Conservation (phyloP, 805 yeast species). For the Pichia phayaonensis region DNA sequence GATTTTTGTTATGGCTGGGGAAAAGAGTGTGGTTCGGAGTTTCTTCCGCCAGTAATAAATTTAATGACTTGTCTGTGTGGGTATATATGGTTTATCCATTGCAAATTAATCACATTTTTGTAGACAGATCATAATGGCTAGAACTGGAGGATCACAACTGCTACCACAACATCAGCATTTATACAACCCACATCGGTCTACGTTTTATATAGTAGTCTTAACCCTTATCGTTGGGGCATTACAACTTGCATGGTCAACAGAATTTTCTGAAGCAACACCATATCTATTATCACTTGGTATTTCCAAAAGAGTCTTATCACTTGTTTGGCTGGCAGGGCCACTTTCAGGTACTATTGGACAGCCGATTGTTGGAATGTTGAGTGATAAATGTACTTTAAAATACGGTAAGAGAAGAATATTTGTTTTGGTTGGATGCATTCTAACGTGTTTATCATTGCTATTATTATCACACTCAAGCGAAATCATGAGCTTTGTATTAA, state of each 20-base stretch:
- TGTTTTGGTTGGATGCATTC: constrained; percentile 45
- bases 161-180: constrained; percentile 8
- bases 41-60: not conserved
- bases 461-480: constrained; percentile 39
- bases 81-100: no score
- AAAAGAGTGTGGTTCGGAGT: not conserved
- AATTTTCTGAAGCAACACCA: constrained; percentile 58
- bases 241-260: constrained; percentile 60
- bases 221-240: constrained; percentile 48
- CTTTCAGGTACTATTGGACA: constrained; percentile 56
- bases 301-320: constrained; percentile 45
- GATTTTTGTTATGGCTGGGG: not conserved
- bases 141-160: not conserved
- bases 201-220: constrained; percentile 35
- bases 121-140: not conserved
- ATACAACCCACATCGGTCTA: constrained; percentile 38
- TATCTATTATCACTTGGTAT: constrained; percentile 54
- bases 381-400: constrained; percentile 40
- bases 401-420: constrained; percentile 52
- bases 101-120: no score
- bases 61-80: not conserved
- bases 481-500: constrained; percentile 30
- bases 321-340: constrained; percentile 66
- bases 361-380: constrained; percentile 52
- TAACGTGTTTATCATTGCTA: constrained; percentile 39